Evolutionary conservation across 2,329 filamentous ascomycete genomes (phyloP).

Genomic region (Nectriaceae sp.): DNA sequence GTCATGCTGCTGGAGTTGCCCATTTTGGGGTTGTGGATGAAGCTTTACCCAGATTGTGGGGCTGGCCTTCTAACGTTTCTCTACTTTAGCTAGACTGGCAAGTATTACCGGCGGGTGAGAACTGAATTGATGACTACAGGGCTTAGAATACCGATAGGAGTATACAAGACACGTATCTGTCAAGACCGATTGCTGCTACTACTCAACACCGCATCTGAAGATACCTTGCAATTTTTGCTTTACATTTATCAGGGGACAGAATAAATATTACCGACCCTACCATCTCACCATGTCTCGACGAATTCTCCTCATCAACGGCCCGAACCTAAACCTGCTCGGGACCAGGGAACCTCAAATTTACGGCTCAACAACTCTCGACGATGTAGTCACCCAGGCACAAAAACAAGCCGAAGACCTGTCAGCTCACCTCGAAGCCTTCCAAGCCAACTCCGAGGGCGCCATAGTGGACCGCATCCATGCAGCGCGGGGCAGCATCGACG

Average conservation of each 20-base stretch:
- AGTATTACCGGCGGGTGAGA: not conserved
- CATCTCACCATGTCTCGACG: conserved; percentile 36
- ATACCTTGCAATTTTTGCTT: too few relatives aligned
- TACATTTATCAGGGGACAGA: too few relatives aligned
- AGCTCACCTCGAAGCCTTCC: conserved; percentile 58
- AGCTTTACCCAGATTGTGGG: conserved; percentile 24
- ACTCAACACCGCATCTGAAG: too few relatives aligned
- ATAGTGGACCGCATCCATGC: conserved; percentile 74
- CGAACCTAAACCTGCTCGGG: conserved; percentile 79
- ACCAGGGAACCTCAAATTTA: conserved; percentile 74
- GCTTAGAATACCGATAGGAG: too few relatives aligned
- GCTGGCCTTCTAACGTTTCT: not conserved
- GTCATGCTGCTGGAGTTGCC: not conserved
- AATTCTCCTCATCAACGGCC: conserved; percentile 78
- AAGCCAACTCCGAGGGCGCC: conserved; percentile 78
- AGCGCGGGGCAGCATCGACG: conserved; percentile 59
- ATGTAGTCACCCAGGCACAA: conserved; percentile 55
- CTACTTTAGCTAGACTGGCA: not conserved
- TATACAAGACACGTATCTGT: too few relatives aligned
- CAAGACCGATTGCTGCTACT: too few relatives aligned
- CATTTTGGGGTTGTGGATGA: conserved; percentile 17
- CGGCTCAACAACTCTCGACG: conserved; percentile 66
- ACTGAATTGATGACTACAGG: not conserved
- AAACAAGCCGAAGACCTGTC: conserved; percentile 51
- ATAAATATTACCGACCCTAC: not conserved